A percentile compares a stretch with the other conserved stretches of the same genome.
Conservation (phyloP, 2,329 filamentous ascomycete genomes). For the Arthrinium puccinioides region DNA sequence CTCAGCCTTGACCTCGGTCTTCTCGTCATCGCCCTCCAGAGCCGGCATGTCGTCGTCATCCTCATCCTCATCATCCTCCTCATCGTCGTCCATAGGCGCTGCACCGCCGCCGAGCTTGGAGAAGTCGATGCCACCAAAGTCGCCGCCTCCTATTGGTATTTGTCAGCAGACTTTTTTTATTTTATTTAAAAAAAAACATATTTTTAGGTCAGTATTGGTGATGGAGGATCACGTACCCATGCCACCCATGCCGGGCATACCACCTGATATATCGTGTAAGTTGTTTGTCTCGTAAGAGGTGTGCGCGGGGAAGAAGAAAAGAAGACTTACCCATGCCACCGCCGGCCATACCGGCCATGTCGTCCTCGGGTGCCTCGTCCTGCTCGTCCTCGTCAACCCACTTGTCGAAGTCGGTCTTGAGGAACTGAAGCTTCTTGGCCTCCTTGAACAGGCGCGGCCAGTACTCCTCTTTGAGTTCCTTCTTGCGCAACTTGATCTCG, state of each 20-base stretch:
- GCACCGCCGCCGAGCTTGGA: constrained; percentile 73
- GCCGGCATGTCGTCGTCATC: constrained; percentile 68
- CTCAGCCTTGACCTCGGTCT: constrained; percentile 26
- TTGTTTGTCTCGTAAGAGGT: constrained; percentile 2
- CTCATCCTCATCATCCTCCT: constrained; percentile 40
- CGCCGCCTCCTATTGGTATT: constrained; percentile 39
- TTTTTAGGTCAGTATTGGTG: too few relatives aligned
- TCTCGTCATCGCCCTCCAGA: constrained; percentile 58
- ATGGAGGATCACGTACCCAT: constrained; percentile 25
- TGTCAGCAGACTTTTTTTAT: constrained; percentile 9
- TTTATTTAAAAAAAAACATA: neutral
- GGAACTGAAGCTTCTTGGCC: constrained; percentile 80
- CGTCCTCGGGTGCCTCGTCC: constrained; percentile 79
- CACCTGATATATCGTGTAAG: constrained; percentile 28
- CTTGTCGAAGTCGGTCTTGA: constrained; percentile 99
- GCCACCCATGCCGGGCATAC: constrained; percentile 35
- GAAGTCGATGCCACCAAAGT: constrained; percentile 88
- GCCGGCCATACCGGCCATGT: constrained; percentile 62
- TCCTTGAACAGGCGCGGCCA: constrained; percentile 96
- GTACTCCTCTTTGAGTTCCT: constrained; percentile 88
- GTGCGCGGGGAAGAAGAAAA: constrained; percentile 1
- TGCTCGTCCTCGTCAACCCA: constrained; percentile 99
- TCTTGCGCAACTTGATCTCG: constrained; percentile 91
- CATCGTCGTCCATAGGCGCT: constrained; percentile 18
- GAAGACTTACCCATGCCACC: constrained; percentile 54